Evolutionary conservation across 495 filamentous ascomycete genomes (phyloP), one percentile per base, ranked within the genome.

Genomic region (Cercophora newfieldiana): DNA sequence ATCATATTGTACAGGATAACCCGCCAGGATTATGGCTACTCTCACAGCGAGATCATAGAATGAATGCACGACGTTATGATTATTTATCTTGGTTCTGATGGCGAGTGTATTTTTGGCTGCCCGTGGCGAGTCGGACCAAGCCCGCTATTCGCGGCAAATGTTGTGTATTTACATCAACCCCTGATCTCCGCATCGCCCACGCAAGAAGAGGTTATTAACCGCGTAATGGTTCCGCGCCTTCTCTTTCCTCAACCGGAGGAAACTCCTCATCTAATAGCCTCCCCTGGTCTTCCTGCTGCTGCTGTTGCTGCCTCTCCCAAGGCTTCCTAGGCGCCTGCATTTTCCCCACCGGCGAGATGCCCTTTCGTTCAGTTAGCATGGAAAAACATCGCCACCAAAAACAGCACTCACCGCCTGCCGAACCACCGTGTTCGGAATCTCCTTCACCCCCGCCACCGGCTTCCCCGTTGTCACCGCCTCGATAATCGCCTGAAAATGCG

Each of bases 401-500:
- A 7, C 21, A 49, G 0, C 51, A 74, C 75, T 66, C 22, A 78
- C 73, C 50, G 77, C 73, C 1, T 88, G 89, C 25, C 85, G 78
- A 29, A 95, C 83, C 7, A 97, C 84, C 0, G 88, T 95, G 67
- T 92, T 84, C 16, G 96, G 93, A 67, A 99, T 95, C 66, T 97
- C 83, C 67, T 88, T 88, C 71, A 99, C 96, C 1, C 95, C 95
- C 0, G 93, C 91, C 58, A 99, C 90, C 3, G 89, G 88, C 74
- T 93, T 86, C 50, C 93, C 93, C 21, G 84, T 89, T 3, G 89
- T 90, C 68, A 99, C 92, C 30, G 97, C 87, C 50, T 92, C 93
- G 37, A 97, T 88, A 58, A 99, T 93, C 64, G 94, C 88, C 28
- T 91, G 88, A 72, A 99, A 98, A 2, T 89, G 90, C 25, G 87